A percentile compares a stretch with the other conserved stretches of the same genome.
Conservation (phyloP, 805 yeast genomes). For the Metschnikowia santaceciliae region DNA sequence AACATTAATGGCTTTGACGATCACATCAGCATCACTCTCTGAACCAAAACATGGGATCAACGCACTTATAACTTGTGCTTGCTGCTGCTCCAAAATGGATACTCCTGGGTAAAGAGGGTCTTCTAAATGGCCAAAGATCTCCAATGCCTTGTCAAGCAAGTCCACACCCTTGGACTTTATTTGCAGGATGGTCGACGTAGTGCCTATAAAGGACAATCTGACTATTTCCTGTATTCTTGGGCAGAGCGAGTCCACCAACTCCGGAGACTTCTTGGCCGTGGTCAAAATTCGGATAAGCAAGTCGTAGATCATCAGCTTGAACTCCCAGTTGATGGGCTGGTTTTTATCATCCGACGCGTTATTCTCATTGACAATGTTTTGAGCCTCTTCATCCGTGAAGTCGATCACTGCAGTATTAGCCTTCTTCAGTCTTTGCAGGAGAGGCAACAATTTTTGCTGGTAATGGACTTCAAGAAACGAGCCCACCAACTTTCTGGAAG, state of each 20-base stretch:
- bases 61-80: slow-evolving; percentile 90
- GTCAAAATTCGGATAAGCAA: slow-evolving; percentile 42
- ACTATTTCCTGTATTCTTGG: slow-evolving; percentile 60
- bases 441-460: slow-evolving; percentile 39
- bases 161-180: slow-evolving; percentile 64
- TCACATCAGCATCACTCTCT: slow-evolving; percentile 69
- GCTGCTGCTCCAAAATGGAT: slow-evolving; percentile 82
- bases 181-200: slow-evolving; percentile 63
- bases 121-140: slow-evolving; percentile 52
- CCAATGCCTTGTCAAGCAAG: slow-evolving; percentile 60
- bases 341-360: slow-evolving; percentile 38
- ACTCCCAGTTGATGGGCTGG: slow-evolving; percentile 57
- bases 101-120: slow-evolving; percentile 73
- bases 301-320: slow-evolving; percentile 46
- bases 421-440: slow-evolving; percentile 40
- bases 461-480: slow-evolving; percentile 36
- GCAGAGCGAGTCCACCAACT: slow-evolving; percentile 39
- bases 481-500: slow-evolving; percentile 40
- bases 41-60: slow-evolving; percentile 78
- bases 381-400: slow-evolving; percentile 40
- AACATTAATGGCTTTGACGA: slow-evolving; percentile 72
- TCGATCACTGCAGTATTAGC: slow-evolving; percentile 20
- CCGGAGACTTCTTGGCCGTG: slow-evolving; percentile 35
- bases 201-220: slow-evolving; percentile 73
- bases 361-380: slow-evolving; percentile 35